Base-by-base conservation (phyloP, 352 stramenopile genomes). In the Pythium rishiriense region DNA sequence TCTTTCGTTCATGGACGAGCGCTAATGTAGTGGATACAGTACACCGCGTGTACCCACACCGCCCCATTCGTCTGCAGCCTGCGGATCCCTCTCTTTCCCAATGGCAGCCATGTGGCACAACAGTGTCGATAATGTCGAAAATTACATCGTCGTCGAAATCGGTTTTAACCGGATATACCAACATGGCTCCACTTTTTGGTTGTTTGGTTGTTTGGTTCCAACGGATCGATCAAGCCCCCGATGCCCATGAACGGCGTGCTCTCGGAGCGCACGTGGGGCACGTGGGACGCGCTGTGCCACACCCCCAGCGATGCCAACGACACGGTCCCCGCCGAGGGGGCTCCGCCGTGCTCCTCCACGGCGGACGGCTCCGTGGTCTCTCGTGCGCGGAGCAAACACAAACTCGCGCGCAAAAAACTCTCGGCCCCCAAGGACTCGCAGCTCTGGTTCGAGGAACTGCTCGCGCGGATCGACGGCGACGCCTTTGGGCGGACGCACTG, bases 191-290 rank as follows among this genome's bases (percentile, higher is more conserved):
- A 53, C 33, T n/a, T 58, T 35, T 8, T 50, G 51, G 12, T 48
- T 29, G n/a, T n/a, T n/a, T n/a, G n/a, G n/a, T n/a, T n/a, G n/a
- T n/a, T n/a, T n/a, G n/a, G n/a, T n/a, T n/a, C n/a, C n/a, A n/a
- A n/a, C n/a, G n/a, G n/a, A n/a, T 37, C 33, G 10, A 39, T 14
- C 31, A 55, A 19, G 48, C 25, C 46, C 22, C 39, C 33, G 24
- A 93, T 91, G 80, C 33, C 49, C 12, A 93, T 93, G 84, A 93
- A 93, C 72, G 79, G 78, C 42, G 72, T 93, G 46, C 68, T 93
- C 52, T 62, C 84, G n/a, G 55, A 64, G 19, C 67, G 86, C 57
- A 93, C 84, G 29, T 93, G 84, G 84, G 82, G 84, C 52, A 91
- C 80, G 8, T 93, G 84, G 84, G 83, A 90, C 66, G 73, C 71